A percentile compares a stretch with the other conserved stretches of the same genome.
Conservation (phyloP, 2,329 filamentous ascomycete species). For the Fonsecaea erecta region DNA sequence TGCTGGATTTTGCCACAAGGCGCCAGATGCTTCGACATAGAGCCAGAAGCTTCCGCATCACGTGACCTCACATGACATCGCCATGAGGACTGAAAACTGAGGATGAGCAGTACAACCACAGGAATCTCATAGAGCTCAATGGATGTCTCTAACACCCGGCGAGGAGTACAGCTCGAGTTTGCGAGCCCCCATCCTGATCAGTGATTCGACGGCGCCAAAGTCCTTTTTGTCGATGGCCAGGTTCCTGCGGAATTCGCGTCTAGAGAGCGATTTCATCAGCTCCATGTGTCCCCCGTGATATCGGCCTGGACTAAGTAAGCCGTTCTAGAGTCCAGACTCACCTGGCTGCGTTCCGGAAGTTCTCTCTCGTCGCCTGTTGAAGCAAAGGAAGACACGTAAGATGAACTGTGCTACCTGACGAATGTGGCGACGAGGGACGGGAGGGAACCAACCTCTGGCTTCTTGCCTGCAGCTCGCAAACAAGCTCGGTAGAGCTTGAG, state of each 20-base stretch:
- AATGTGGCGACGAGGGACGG: slow-evolving; percentile 2
- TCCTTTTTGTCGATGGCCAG: slow-evolving; percentile 77
- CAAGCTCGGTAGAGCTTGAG: slow-evolving; percentile 84
- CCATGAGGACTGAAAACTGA: not conserved
- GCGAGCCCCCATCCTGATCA: slow-evolving; percentile 77
- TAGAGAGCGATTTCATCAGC: slow-evolving; percentile 44
- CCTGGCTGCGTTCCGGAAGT: slow-evolving; percentile 51
- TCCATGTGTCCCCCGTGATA: not conserved
- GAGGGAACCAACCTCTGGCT: slow-evolving; percentile 66
- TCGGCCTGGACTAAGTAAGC: not conserved
- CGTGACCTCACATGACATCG: slow-evolving; percentile 14
- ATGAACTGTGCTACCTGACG: not conserved
- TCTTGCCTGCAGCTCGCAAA: slow-evolving; percentile 77
- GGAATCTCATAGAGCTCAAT: slow-evolving; percentile 35
- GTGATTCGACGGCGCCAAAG: slow-evolving; percentile 82
- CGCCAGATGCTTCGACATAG: slow-evolving; percentile 28
- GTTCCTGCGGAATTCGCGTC: slow-evolving; percentile 77
- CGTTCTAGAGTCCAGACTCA: slow-evolving; percentile 37
- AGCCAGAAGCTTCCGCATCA: slow-evolving; percentile 31
- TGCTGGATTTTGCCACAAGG: slow-evolving; percentile 28
- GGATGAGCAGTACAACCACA: not conserved
- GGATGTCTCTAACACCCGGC: slow-evolving; percentile 77
- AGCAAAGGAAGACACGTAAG: not conserved
- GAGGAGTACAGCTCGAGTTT: slow-evolving; percentile 83
- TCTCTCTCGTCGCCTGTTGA: slow-evolving; percentile 34